Base-by-base conservation (phyloP, 148 eudicot species). In the Cornus florida region DNA sequence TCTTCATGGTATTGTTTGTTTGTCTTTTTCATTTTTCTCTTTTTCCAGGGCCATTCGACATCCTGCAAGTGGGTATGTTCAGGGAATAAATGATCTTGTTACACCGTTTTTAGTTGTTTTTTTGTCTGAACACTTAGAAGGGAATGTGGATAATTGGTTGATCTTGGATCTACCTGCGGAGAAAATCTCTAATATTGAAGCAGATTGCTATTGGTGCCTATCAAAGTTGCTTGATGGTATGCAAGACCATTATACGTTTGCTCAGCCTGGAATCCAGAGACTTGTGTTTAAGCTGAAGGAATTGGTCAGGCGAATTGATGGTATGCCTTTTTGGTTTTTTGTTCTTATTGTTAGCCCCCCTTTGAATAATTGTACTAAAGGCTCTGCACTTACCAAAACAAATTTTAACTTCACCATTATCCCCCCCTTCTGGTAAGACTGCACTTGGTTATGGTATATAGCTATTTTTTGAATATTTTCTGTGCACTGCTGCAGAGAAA, bases 201-300 rank as follows among this genome's bases (percentile, higher is more conserved):
- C 98, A 80, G 98, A 96, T 77, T 92, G 98, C 81, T 93, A 92
- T 83, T 92, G 99, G 98, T 93, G 99, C 79, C 84, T 93, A 48
- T 87, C 98, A 69, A 96, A 93, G 86, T 87, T 93, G 87, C 98
- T 93, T 64, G 99, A 92, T 75, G 97, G 98, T 59, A 93, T 96
- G 98, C 99, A 96, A 84, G 98, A 96, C 78, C 98, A 93, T 87
- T 96, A 93, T 84, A 96, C 99, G 12, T 96, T 96, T 90, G 99
- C 99, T 77, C 99, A 96, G 84, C 99, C 99, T 12, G 99, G 98
- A 80, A 96, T 96, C 78, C 99, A 96, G 79, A 86, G 98, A 76
- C 99, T 96, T 53, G 99, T 96, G 72, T 96, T 93, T 78, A 96
- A 92, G 89, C 87, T 96, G 65, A 96, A 94, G 91, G 99, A 96